A percentile compares a stretch with the other conserved stretches of the same genome.
These are phyloP conservation scores for Sporisorium iseilematis-ciliati DNA, from an alignment of 1,284 basidiomycete species.

Conservation along the genomic window DNA sequence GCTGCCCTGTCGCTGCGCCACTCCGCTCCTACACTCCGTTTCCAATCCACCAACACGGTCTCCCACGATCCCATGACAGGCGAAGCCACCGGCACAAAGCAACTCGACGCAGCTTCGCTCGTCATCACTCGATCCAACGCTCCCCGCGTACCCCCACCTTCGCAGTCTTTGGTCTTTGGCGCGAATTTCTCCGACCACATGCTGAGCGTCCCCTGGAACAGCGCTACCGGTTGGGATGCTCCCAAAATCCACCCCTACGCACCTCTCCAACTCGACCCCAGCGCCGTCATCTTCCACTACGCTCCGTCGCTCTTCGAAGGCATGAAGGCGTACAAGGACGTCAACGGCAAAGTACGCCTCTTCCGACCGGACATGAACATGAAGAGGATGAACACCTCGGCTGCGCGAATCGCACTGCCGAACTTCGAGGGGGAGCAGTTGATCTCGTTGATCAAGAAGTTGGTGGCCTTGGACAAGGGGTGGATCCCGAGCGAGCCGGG, in stretches of 20 bases:
- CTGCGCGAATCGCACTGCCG: slow-evolving; percentile 78
- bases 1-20: slow-evolving; percentile 1
- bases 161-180: slow-evolving; percentile 72
- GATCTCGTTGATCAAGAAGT: slow-evolving; percentile 86
- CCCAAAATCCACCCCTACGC: slow-evolving; percentile 88
- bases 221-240: slow-evolving; percentile 80
- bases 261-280: slow-evolving; percentile 82
- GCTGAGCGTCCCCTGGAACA: slow-evolving; percentile 85
- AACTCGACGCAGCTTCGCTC: slow-evolving; percentile 51
- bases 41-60: slow-evolving; percentile 27
- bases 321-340: slow-evolving; percentile 91
- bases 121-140: slow-evolving; percentile 38
- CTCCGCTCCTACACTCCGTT: slow-evolving; percentile 11
- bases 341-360: slow-evolving; percentile 82
- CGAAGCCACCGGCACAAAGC: slow-evolving; percentile 47
- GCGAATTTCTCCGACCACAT: slow-evolving; percentile 87
- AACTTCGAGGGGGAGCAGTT: slow-evolving; percentile 85
- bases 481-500: slow-evolving; percentile 93
- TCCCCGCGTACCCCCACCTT: slow-evolving; percentile 45
- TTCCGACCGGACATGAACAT: slow-evolving; percentile 99
- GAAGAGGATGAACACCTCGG: slow-evolving; percentile 80
- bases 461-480: slow-evolving; percentile 85
- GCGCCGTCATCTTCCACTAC: slow-evolving; percentile 91
- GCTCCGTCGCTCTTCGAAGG: slow-evolving; percentile 91
- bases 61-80: slow-evolving; percentile 63